These are phyloP conservation scores for Nidularia pulvinata DNA, from an alignment of 768 basidiomycete species.

Conservation along the genomic window DNA sequence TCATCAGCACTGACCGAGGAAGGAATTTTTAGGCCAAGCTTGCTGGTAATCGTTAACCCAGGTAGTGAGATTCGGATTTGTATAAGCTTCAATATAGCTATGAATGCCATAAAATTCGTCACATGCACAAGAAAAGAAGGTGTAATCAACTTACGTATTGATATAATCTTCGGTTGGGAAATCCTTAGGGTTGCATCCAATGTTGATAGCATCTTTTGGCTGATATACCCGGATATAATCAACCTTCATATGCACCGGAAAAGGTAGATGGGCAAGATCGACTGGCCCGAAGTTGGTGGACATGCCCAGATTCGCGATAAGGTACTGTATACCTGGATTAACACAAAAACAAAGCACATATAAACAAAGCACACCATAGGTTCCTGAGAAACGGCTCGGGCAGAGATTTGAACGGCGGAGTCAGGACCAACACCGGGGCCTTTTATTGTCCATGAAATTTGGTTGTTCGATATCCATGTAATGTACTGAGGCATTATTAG, in stretches of 20 bases:
- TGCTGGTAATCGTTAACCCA: conserved; percentile 53
- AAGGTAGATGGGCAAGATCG: conserved; percentile 65
- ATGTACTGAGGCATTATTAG: conserved; percentile 57
- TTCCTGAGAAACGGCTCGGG: conserved; percentile 75
- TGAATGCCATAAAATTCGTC: not conserved
- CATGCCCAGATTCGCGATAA: conserved; percentile 84
- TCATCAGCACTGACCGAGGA: conserved; percentile 33
- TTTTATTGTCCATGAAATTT: conserved; percentile 74
- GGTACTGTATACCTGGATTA: conserved; percentile 46
- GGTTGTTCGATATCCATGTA: conserved; percentile 76
- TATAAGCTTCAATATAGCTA: conserved; percentile 68
- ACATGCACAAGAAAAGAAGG: not conserved
- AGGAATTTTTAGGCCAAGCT: conserved; percentile 60
- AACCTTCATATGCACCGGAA: conserved; percentile 55
- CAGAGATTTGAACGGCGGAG: conserved; percentile 53
- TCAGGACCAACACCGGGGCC: conserved; percentile 70
- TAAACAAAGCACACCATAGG: conserved; percentile 61
- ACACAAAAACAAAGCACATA: not conserved
- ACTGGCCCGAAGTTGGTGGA: conserved; percentile 76
- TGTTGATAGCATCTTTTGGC: conserved; percentile 53
- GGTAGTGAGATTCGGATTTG: conserved; percentile 61
- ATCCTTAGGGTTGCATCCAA: conserved; percentile 69
- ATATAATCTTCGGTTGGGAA: conserved; percentile 80
- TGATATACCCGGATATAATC: conserved; percentile 75
- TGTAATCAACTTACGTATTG: conserved; percentile 34